phyloP scores from a whole-genome alignment of 1,139 yeast species.

The Nadsonia starkeyi-henricii region DNA sequence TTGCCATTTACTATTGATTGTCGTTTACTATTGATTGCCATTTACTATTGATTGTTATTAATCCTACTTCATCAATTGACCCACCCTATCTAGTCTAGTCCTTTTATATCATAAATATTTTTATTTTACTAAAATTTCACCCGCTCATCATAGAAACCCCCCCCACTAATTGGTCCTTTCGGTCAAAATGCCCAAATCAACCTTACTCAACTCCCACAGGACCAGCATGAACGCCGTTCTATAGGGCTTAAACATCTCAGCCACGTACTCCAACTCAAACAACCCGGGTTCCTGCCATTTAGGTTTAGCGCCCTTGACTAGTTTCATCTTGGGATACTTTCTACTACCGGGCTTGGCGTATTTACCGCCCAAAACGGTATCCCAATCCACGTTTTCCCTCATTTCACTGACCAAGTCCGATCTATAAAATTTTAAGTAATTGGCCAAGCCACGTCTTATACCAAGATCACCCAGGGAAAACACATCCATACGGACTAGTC shows the following conservation, averaged over 20 bases:
- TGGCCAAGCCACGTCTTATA: slow-evolving; percentile 64
- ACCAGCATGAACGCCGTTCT: slow-evolving; percentile 55
- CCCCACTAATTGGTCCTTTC: too few species aligned
- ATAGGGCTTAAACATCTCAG: slow-evolving; percentile 51
- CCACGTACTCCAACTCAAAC: slow-evolving; percentile 32
- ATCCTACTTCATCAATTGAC: too few species aligned
- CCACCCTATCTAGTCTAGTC: too few species aligned
- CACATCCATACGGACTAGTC: slow-evolving; percentile 49
- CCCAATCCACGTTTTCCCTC: slow-evolving; percentile 21
- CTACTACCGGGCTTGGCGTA: slow-evolving; percentile 18
- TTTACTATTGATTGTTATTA: too few species aligned
- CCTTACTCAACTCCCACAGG: slow-evolving; percentile 56
- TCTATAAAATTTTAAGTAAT: slow-evolving; percentile 38
- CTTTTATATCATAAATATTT: too few species aligned
- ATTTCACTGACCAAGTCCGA: slow-evolving; percentile 37
- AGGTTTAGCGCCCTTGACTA: slow-evolving; percentile 23
- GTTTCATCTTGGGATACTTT: slow-evolving; percentile 21
- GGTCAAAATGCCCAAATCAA: slow-evolving; percentile 30
- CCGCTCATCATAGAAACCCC: too few species aligned
- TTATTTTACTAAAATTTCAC: too few species aligned
- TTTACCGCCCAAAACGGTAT: slow-evolving; percentile 15
- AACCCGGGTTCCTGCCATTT: slow-evolving; percentile 22
- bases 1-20: too few species aligned
- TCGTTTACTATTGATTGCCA: too few species aligned
- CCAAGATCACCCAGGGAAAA: slow-evolving; percentile 77